Evolutionary conservation across 495 filamentous ascomycete species (phyloP), one percentile per base, ranked within the genome.

Genomic region (Glonium stellatum): DNA sequence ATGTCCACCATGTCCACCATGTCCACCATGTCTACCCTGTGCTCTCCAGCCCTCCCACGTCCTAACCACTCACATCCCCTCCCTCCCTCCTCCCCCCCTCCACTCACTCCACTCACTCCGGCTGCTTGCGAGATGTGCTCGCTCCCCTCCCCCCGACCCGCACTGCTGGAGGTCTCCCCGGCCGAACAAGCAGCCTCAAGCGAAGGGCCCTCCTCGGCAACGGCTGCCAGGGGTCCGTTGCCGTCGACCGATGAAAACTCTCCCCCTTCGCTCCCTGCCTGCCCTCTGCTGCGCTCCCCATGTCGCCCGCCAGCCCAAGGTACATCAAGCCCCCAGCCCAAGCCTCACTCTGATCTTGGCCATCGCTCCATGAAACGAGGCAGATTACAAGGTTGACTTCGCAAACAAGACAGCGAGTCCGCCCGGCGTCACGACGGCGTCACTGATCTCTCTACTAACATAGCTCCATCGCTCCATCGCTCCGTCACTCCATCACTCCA

Each of bases 341-440:
- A 21, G 22, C 11, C 11, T 15, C 12, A n/a, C 27, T 13, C 21
- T 15, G 12, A 52, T 52, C 21, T 34, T 52, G 27, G 48, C 22
- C 12, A 18, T 52, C 27, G 48, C 48, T 52, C 48, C 4, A 52
- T 52, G 48, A 52, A 52, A 52, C 48, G 21, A 52, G 48, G 27
- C 48, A 52, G 22, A 44, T 44, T 44, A 13, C 39, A 44, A 44
- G 39, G 39, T 11, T 44, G 39, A 44, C 13, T 44, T 18, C 13
- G 13, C 2, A 18, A 44, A 18, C 13, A 44, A 1, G 4, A 18
- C 13, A 1, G 39, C 18, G 13, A 18, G 12, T 11, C 39, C 18
- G 39, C 12, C 39, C 39, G 39, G 12, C 39, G 39, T 44, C 39
- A 44, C 39, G 18, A 44, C 39, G 39, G 39, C 27, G 27, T 31